These are phyloP conservation scores for Volvox reticuliferus DNA, from an alignment of 139 green algal genomes.

Conservation along the genomic window DNA sequence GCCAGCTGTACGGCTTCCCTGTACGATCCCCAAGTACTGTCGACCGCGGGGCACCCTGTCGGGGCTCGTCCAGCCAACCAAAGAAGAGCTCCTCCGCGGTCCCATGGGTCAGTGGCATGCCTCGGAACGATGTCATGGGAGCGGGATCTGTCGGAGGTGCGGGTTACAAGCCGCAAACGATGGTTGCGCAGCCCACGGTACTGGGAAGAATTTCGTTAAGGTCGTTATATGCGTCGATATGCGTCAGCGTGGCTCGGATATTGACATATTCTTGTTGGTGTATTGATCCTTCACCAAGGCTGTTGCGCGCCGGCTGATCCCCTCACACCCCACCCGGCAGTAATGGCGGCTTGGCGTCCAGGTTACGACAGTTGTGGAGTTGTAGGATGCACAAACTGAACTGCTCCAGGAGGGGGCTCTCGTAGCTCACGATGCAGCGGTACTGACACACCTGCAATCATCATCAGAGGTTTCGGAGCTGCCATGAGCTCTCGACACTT, in stretches of 20 bases:
- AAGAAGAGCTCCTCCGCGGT: conserved; percentile 80
- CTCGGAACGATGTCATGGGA: conserved; percentile 84
- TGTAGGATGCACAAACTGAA: conserved; percentile 97
- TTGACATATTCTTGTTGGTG: no score
- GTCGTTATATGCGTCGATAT: no score
- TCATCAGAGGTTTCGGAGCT: no score
- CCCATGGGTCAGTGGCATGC: conserved; percentile 82
- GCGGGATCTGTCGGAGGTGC: conserved; percentile 67
- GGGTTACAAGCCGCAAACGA: background rate
- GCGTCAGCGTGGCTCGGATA: no score
- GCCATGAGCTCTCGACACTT: no score
- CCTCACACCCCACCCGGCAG: conserved; percentile 44
- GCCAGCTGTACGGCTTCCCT: conserved; percentile 66
- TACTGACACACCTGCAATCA: conserved; percentile 66
- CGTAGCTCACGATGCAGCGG: conserved; percentile 93
- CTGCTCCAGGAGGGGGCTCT: conserved; percentile 85
- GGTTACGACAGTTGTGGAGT: conserved; percentile 94
- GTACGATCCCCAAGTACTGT: background rate
- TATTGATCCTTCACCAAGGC: no score
- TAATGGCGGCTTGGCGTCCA: conserved; percentile 69
- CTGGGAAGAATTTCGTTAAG: no score
- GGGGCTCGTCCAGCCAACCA: conserved; percentile 51
- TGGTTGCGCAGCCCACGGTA: no score
- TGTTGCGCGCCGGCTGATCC: no score
- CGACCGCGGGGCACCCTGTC: conserved; percentile 2